Conservation (phyloP, 2,329 filamentous ascomycete genomes). For the Macrophomina tecta region DNA sequence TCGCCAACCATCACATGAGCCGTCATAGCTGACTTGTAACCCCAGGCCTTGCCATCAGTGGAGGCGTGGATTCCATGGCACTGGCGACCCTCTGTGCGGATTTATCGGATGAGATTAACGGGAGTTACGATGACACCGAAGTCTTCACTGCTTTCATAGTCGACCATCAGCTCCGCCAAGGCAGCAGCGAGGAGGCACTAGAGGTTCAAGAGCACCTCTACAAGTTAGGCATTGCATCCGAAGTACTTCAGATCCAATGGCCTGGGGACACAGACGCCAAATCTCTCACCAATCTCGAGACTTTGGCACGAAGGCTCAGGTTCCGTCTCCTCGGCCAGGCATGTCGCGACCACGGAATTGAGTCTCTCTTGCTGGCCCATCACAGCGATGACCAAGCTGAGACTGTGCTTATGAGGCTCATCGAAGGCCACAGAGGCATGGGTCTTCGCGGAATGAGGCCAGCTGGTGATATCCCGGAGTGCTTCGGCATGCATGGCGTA, state of each 20-base stretch:
- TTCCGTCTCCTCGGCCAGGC: constrained; percentile 72
- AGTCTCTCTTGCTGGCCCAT: constrained; percentile 77
- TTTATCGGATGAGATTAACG: constrained; percentile 29
- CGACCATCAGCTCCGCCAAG: constrained; percentile 64
- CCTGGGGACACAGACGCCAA: constrained; percentile 44
- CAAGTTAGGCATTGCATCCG: constrained; percentile 43
- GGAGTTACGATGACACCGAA: constrained; percentile 22
- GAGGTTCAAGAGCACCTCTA: constrained; percentile 55
- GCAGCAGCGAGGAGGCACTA: constrained; percentile 61
- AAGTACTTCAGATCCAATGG: constrained; percentile 48
- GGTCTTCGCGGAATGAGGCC: constrained; percentile 74
- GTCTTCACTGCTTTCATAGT: constrained; percentile 63
- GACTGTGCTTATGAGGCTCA: constrained; percentile 80
- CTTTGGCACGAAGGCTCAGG: constrained; percentile 72
- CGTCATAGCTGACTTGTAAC: background rate
- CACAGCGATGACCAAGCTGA: constrained; percentile 92
- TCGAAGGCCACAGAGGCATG: constrained; percentile 69
- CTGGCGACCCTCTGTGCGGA: constrained; percentile 60
- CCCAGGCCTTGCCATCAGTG: constrained; percentile 77
- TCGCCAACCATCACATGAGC: background rate
- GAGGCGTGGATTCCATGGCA: constrained; percentile 98
- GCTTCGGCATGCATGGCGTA: constrained; percentile 73
- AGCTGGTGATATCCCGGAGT: constrained; percentile 79
- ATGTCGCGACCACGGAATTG: constrained; percentile 60
- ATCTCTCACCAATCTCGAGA: constrained; percentile 71